phyloP scores from a whole-genome alignment of 2,329 filamentous ascomycete species.

The Ceratocystiopsis minuta region DNA sequence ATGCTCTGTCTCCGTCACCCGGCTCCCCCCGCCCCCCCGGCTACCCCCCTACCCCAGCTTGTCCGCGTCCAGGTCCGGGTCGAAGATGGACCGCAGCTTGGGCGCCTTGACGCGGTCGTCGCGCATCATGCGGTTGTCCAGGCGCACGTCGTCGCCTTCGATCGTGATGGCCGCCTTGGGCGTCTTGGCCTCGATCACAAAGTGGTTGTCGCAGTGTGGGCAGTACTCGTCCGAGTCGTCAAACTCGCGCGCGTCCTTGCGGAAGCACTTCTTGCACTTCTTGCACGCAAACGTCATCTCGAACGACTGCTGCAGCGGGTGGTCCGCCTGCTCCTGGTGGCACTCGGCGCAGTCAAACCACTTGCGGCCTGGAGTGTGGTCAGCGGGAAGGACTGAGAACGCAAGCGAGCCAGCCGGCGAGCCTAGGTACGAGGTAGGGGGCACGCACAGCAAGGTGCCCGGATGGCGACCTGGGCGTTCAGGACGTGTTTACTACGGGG shows the following conservation, averaged over 20 bases:
- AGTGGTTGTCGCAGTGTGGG: constrained; percentile 98
- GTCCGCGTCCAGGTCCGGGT: constrained; percentile 56
- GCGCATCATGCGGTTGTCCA: constrained; percentile 80
- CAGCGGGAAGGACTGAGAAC: neutral
- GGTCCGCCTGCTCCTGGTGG: constrained; percentile 64
- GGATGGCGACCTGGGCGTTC: constrained; percentile 93
- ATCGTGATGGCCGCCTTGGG: constrained; percentile 70
- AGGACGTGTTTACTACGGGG: constrained; percentile 88
- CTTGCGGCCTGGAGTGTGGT: constrained; percentile 47
- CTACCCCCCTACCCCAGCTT: constrained; percentile 45
- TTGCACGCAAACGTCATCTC: constrained; percentile 97
- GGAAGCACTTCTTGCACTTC: constrained; percentile 96
- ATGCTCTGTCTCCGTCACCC: too few species aligned
- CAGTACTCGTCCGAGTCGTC: constrained; percentile 98
- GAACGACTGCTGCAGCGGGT: constrained; percentile 55
- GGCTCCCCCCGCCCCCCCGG: too few species aligned
- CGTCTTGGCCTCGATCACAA: constrained; percentile 72
- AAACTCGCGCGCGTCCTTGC: constrained; percentile 80
- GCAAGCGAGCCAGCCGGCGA: too few species aligned
- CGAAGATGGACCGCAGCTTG: constrained; percentile 49
- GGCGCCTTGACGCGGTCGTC: constrained; percentile 59
- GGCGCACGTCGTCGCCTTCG: constrained; percentile 76
- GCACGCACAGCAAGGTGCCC: constrained; percentile 76
- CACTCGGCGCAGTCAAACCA: constrained; percentile 99
- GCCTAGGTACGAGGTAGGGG: neutral